Evolutionary conservation across 2,329 filamentous ascomycete genomes (phyloP).

Genomic region (Pestalotiopsis sp.): DNA sequence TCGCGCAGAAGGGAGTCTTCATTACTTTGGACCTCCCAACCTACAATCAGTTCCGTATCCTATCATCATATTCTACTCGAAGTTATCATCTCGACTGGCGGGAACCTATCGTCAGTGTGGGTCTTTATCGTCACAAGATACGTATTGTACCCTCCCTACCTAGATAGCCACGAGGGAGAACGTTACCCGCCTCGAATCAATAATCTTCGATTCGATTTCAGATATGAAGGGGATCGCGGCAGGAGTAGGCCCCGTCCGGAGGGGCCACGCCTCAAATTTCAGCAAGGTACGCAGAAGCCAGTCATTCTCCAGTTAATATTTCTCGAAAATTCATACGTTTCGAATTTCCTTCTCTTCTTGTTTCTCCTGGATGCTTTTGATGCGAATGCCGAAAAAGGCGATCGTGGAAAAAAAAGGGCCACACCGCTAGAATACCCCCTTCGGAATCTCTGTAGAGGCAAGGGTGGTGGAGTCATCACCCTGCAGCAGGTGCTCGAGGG

Average conservation of each 20-base stretch:
- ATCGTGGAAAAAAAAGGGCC: not conserved
- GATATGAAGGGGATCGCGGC: constrained; percentile 38
- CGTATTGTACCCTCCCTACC: not conserved
- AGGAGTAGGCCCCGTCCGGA: constrained; percentile 31
- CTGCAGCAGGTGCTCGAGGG: not conserved
- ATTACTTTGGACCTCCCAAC: not conserved
- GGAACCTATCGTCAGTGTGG: not conserved
- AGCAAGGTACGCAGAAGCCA: constrained; percentile 26
- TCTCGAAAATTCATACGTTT: not conserved
- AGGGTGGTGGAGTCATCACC: not conserved
- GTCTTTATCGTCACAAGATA: not conserved
- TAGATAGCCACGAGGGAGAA: not conserved
- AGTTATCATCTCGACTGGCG: not conserved
- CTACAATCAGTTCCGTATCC: not conserved
- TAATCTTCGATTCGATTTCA: not conserved
- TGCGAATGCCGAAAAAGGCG: not conserved
- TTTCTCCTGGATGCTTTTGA: not conserved
- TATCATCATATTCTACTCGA: not conserved
- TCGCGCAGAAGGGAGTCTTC: not conserved
- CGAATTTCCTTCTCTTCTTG: not conserved
- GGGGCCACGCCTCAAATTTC: constrained; percentile 43
- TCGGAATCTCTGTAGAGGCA: not conserved
- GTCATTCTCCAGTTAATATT: not conserved
- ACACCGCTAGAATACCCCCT: not conserved
- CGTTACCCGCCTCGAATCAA: not conserved